phyloP scores from a whole-genome alignment of 1,284 basidiomycete genomes.

The Pyrrhoderma noxium region DNA sequence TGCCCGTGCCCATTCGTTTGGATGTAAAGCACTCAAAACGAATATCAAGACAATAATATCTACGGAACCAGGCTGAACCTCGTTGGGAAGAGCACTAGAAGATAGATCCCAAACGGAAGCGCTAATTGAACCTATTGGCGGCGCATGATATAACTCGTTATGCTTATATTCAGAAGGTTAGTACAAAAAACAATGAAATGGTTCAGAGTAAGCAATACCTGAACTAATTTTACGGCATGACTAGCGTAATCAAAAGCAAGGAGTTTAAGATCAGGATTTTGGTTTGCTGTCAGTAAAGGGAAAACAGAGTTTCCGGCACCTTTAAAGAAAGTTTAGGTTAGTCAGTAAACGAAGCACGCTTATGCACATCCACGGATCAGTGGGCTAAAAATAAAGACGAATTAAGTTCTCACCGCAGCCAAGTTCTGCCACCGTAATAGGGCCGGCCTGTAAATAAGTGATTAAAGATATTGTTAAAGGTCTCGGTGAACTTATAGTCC shows the following conservation, averaged over 20 bases:
- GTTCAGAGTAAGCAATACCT: slow-evolving; percentile 37
- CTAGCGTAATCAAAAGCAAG: slow-evolving; percentile 89
- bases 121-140: slow-evolving; percentile 64
- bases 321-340: slow-evolving; percentile 24
- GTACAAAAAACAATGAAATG: background rate
- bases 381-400: background rate
- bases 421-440: slow-evolving; percentile 70
- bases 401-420: slow-evolving; percentile 61
- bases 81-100: slow-evolving; percentile 56
- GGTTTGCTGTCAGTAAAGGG: slow-evolving; percentile 76
- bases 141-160: slow-evolving; percentile 64
- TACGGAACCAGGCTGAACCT: slow-evolving; percentile 57
- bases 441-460: slow-evolving; percentile 63
- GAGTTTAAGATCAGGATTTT: slow-evolving; percentile 69
- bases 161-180: slow-evolving; percentile 31
- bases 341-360: background rate
- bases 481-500: background rate
- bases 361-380: background rate
- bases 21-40: slow-evolving; percentile 91
- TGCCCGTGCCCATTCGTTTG: slow-evolving; percentile 85
- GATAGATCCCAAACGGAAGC: slow-evolving; percentile 92
- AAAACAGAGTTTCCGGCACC: slow-evolving; percentile 94
- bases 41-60: slow-evolving; percentile 94
- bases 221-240: slow-evolving; percentile 88
- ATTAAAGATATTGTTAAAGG: slow-evolving; percentile 1